A percentile compares a stretch with the other conserved stretches of the same genome.
Conservation (phyloP, 495 filamentous ascomycete species). For the Eremomyces bilateralis region DNA sequence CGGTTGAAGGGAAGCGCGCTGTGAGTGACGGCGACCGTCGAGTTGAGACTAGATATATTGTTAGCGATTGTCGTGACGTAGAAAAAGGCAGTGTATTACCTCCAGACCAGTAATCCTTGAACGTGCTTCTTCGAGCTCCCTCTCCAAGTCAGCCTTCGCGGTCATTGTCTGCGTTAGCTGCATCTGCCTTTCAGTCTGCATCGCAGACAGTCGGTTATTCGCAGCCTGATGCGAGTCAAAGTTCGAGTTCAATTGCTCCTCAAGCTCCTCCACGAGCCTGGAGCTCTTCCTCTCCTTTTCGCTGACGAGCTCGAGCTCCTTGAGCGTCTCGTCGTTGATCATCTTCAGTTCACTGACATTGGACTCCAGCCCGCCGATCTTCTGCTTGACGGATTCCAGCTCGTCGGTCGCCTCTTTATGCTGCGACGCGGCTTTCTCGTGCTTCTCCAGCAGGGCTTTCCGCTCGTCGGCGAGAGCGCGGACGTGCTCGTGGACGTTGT, state of each 20-base stretch:
- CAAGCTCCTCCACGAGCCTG: slow-evolving; percentile 79
- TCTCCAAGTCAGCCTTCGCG: slow-evolving; percentile 30
- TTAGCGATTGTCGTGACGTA: neutral
- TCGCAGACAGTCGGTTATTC: slow-evolving; percentile 48
- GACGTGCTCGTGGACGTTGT: slow-evolving; percentile 23
- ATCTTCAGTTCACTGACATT: slow-evolving; percentile 22
- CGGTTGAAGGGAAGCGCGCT: slow-evolving; percentile 19
- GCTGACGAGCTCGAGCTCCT: slow-evolving; percentile 33
- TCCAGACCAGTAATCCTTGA: slow-evolving; percentile 42
- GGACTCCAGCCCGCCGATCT: slow-evolving; percentile 32
- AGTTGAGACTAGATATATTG: slow-evolving; percentile 28
- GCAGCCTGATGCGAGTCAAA: slow-evolving; percentile 74
- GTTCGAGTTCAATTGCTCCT: slow-evolving; percentile 87
- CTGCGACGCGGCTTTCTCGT: slow-evolving; percentile 18
- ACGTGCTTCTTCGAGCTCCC: slow-evolving; percentile 33
- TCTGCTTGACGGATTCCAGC: slow-evolving; percentile 18
- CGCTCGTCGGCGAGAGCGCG: slow-evolving; percentile 12
- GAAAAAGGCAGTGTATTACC: slow-evolving; percentile 27
- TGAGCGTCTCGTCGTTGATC: slow-evolving; percentile 18
- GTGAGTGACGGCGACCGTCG: slow-evolving; percentile 24
- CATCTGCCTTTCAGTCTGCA: slow-evolving; percentile 45
- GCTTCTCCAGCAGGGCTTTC: slow-evolving; percentile 14
- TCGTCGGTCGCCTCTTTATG: slow-evolving; percentile 35
- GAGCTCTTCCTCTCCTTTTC: slow-evolving; percentile 64
- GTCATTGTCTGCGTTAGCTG: slow-evolving; percentile 34